These are phyloP conservation scores for Hylodesmum podocarpum DNA, from an alignment of 306 rosid genomes.

Conservation along the genomic window DNA sequence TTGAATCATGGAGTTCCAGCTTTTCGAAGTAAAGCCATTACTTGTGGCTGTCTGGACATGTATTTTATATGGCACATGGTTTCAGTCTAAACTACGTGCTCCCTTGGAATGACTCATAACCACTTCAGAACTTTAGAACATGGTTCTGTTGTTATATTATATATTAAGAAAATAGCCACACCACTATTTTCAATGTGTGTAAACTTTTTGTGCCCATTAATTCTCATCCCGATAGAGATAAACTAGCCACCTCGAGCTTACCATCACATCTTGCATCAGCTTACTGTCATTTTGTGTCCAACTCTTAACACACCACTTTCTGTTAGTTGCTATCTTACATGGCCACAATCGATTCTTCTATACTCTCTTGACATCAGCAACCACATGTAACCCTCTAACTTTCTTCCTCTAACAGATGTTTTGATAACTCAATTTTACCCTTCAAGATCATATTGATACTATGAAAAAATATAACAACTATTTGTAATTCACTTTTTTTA, in stretches of 20 bases:
- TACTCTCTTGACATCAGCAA: background rate
- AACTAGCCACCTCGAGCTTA: background rate
- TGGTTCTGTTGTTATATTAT: background rate
- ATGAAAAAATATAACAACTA: too few species aligned
- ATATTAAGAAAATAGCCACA: background rate
- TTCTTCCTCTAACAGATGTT: background rate
- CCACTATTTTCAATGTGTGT: background rate
- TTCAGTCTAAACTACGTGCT: constrained; percentile 6
- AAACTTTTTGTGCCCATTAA: background rate
- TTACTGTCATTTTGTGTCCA: background rate
- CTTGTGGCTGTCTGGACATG: background rate
- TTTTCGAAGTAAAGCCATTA: background rate
- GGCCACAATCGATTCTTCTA: background rate
- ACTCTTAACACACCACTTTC: background rate
- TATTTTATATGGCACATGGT: background rate
- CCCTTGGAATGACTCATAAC: constrained; percentile 12
- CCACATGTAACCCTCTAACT: background rate
- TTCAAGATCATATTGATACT: too few species aligned
- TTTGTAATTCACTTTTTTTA: too few species aligned
- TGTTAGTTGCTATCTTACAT: background rate
- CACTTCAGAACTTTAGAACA: background rate
- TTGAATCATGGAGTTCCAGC: background rate
- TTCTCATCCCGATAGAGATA: background rate
- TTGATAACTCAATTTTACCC: too few species aligned
- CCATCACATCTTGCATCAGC: constrained; percentile 8